phyloP scores from a whole-genome alignment of 768 basidiomycete genomes.

The Paxillus involutus region DNA sequence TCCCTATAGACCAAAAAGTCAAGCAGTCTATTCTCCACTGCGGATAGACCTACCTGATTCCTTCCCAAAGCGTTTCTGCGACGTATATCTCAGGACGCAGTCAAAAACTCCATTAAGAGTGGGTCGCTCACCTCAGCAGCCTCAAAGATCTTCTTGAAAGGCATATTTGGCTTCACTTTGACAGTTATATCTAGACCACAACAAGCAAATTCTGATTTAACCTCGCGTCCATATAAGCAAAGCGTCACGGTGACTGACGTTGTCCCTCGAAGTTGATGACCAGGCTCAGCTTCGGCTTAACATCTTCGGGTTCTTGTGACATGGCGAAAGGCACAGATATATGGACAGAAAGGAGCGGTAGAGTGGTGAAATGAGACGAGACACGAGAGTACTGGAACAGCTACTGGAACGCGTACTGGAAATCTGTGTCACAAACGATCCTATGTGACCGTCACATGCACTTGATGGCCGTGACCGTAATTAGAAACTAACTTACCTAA shows the following conservation, averaged over 20 bases:
- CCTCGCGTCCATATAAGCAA: background rate
- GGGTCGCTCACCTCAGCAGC: slow-evolving; percentile 56
- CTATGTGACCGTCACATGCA: too few relatives aligned
- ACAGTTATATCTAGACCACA: slow-evolving; percentile 54
- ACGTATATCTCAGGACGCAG: background rate
- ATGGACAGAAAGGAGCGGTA: slow-evolving; percentile 1
- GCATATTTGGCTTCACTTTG: slow-evolving; percentile 63
- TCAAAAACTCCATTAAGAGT: background rate
- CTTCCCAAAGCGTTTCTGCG: slow-evolving; percentile 58
- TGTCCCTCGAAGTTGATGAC: slow-evolving; percentile 53
- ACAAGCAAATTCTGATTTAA: slow-evolving; percentile 3
- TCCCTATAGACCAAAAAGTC: slow-evolving; percentile 38
- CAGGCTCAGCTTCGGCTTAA: slow-evolving; percentile 73
- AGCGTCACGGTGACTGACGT: slow-evolving; percentile 35
- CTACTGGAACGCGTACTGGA: slow-evolving; percentile 2
- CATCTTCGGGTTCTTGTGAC: slow-evolving; percentile 44
- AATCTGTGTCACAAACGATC: too few relatives aligned
- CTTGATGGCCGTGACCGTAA: too few relatives aligned
- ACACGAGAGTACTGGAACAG: too few relatives aligned
- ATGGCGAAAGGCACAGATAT: slow-evolving; percentile 10
- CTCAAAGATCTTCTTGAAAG: slow-evolving; percentile 66
- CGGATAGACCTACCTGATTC: slow-evolving; percentile 43
- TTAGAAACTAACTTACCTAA: too few relatives aligned
- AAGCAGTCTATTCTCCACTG: background rate
- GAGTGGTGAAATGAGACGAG: background rate